phyloP scores from a whole-genome alignment of 139 green algal genomes.

The Chlorella sp. region DNA sequence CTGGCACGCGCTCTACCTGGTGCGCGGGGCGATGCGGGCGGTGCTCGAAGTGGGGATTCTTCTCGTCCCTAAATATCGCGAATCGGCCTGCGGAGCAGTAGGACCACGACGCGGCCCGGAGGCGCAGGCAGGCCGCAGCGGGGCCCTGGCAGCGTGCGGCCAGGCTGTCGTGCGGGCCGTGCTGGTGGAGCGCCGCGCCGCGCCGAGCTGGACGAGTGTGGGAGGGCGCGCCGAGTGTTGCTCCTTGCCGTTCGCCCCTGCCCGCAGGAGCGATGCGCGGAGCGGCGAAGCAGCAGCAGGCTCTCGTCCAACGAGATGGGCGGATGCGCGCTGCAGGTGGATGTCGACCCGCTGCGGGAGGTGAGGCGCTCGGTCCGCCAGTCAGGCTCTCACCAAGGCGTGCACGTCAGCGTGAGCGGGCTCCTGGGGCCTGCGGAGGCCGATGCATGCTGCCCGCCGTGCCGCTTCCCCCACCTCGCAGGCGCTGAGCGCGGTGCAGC shows the following conservation, averaged over 20 bases:
- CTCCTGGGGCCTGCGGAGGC: background rate
- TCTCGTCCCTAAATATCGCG: background rate
- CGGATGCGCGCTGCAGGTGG: background rate
- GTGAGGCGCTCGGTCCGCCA: no score
- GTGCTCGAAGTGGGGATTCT: background rate
- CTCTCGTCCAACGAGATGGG: conserved; percentile 13
- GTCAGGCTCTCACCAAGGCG: no score
- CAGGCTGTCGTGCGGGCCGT: background rate
- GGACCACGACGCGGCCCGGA: no score
- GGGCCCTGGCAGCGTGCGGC: background rate
- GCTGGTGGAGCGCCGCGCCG: background rate
- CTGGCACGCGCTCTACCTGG: background rate
- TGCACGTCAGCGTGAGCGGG: conserved; percentile 1
- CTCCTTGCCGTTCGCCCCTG: no score
- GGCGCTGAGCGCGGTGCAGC: background rate
- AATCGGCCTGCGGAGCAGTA: background rate
- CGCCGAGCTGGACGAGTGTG: background rate
- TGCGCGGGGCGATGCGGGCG: background rate
- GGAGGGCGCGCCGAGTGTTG: no score
- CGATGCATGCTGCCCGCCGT: no score
- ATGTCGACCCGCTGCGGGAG: background rate
- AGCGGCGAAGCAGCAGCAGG: background rate
- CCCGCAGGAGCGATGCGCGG: background rate
- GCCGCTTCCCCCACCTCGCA: no score
- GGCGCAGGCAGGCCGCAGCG: background rate